Conservation (phyloP, 2,329 filamentous ascomycete species). For the Diplodia seriata region DNA sequence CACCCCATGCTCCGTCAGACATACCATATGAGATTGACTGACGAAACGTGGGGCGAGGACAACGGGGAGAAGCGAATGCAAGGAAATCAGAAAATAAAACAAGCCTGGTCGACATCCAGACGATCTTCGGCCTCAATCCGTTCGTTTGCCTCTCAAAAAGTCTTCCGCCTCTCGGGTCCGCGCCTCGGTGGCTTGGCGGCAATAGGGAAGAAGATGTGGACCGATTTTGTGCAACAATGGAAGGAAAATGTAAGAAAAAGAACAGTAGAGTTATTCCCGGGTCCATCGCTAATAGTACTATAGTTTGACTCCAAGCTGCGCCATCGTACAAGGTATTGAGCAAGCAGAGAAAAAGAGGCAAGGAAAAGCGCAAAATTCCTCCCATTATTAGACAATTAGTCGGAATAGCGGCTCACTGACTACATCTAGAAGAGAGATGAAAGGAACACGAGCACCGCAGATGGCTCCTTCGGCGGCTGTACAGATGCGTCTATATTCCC, state of each 20-base stretch:
- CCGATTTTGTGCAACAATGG: slow-evolving; percentile 2
- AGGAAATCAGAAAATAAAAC: slow-evolving; percentile 6
- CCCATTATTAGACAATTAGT: slow-evolving; percentile 26
- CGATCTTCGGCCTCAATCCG: not conserved
- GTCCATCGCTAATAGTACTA: slow-evolving; percentile 24
- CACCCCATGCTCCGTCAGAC: not conserved
- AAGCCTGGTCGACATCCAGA: not conserved
- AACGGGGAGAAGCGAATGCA: slow-evolving; percentile 14
- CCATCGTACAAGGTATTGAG: slow-evolving; percentile 29
- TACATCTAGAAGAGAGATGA: not conserved
- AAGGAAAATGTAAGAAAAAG: slow-evolving; percentile 8
- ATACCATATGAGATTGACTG: not conserved
- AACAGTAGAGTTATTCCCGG: slow-evolving; percentile 10
- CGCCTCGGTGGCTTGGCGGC: not conserved
- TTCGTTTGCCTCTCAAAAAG: not conserved
- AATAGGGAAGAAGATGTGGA: not conserved
- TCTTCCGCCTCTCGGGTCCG: not conserved
- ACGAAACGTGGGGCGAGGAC: not conserved
- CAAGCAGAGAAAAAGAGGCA: slow-evolving; percentile 25
- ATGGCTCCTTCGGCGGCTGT: slow-evolving; percentile 6
- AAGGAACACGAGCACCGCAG: slow-evolving; percentile 16
- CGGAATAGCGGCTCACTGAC: slow-evolving; percentile 17
- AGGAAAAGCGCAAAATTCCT: slow-evolving; percentile 17
- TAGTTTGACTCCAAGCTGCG: slow-evolving; percentile 25
- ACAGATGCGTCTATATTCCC: slow-evolving; percentile 24